phyloP scores from a whole-genome alignment of 202 grass and related monocot species.

The Dendrocalamus latiflorus region DNA sequence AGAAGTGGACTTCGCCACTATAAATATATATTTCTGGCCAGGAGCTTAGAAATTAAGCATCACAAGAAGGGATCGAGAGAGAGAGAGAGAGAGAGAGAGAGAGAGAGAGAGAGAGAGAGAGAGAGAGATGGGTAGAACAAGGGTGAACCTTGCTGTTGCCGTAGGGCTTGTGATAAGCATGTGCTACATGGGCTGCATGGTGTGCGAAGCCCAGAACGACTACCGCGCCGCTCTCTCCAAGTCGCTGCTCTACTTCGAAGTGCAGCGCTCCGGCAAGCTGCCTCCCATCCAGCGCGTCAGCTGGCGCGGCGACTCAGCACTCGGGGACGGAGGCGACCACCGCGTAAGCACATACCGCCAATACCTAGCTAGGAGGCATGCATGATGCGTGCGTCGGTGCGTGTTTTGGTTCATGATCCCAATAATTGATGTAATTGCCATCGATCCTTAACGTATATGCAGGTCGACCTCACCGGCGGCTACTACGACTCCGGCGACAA shows the following conservation, averaged over 20 bases:
- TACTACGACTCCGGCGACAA: slow-evolving; percentile 95
- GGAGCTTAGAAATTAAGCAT: too few species aligned
- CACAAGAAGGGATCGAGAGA: too few species aligned
- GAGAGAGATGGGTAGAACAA: neutral
- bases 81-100: too few species aligned
- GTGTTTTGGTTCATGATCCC: neutral
- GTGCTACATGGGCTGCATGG: neutral
- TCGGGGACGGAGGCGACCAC: slow-evolving; percentile 53
- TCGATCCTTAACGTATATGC: neutral
- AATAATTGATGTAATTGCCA: neutral
- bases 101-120: neutral
- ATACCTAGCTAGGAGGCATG: too few species aligned
- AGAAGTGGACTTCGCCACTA: too few species aligned
- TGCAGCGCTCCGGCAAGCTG: slow-evolving; percentile 65
- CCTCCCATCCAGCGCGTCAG: slow-evolving; percentile 53
- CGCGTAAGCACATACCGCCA: slow-evolving; percentile 31
- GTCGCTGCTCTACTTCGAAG: slow-evolving; percentile 76
- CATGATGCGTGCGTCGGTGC: too few species aligned
- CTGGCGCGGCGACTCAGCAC: slow-evolving; percentile 77
- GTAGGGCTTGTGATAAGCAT: neutral
- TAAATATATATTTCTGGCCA: too few species aligned
- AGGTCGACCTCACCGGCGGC: slow-evolving; percentile 83
- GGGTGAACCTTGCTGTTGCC: neutral
- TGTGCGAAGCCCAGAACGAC: neutral
- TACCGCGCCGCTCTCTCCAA: slow-evolving; percentile 62